These are phyloP conservation scores for Meyerozyma athensensis DNA, from an alignment of 1,139 yeast genomes.

Conservation along the genomic window DNA sequence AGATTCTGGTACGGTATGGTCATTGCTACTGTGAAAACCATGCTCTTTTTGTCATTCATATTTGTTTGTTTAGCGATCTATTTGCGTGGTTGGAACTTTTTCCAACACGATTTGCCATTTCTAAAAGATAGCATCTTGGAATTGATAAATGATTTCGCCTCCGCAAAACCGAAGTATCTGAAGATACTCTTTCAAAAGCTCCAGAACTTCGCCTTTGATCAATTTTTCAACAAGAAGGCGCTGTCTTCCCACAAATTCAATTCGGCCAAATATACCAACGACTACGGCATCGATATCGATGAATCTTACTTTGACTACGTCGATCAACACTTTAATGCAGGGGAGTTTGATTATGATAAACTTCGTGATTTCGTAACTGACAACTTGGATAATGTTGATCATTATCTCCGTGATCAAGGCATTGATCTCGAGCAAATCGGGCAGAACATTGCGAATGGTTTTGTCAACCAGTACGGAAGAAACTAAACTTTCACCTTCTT, in stretches of 20 bases:
- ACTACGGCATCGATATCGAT: constrained; percentile 11
- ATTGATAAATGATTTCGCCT: neutral
- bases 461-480: neutral
- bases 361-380: constrained; percentile 16
- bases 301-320: constrained; percentile 18
- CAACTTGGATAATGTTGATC: constrained; percentile 10
- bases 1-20: constrained; percentile 25
- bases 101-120: constrained; percentile 17
- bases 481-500: neutral
- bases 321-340: constrained; percentile 14
- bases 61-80: constrained; percentile 12
- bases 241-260: neutral
- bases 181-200: neutral
- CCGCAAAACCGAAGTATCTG: neutral
- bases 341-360: constrained; percentile 13
- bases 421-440: constrained; percentile 7
- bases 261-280: constrained; percentile 4
- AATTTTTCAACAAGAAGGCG: neutral
- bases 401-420: constrained; percentile 9
- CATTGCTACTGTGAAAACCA: constrained; percentile 18
- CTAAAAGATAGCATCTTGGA: neutral
- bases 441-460: constrained; percentile 1
- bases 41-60: constrained; percentile 10
- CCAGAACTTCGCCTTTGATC: neutral
- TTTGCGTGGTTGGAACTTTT: constrained; percentile 17